Conservation (phyloP, 2,329 filamentous ascomycete species). For the Botrytis deweyae region DNA sequence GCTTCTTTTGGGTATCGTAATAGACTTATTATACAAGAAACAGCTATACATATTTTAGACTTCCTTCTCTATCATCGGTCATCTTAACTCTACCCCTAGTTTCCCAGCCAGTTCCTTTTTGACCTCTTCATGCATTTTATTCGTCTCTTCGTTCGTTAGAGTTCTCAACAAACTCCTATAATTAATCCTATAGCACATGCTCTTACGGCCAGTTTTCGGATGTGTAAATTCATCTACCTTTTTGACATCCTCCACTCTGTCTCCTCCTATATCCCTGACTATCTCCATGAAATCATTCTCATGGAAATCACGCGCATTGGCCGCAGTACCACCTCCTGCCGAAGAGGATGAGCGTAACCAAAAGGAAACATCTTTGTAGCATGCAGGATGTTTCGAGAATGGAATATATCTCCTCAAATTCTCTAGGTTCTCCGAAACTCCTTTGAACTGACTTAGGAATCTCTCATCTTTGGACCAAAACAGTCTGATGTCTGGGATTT, state of each 20-base stretch:
- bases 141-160: constrained; percentile 78
- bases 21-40: background rate
- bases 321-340: constrained; percentile 46
- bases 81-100: constrained; percentile 78
- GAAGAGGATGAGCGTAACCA: constrained; percentile 64
- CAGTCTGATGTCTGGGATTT: constrained; percentile 91
- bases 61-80: constrained; percentile 13
- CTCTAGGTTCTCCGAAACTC: constrained; percentile 53
- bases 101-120: constrained; percentile 62
- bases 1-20: constrained; percentile 7
- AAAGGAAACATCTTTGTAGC: constrained; percentile 91
- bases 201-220: constrained; percentile 78
- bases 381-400: constrained; percentile 88
- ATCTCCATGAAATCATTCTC: constrained; percentile 98
- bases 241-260: constrained; percentile 82
- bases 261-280: constrained; percentile 77
- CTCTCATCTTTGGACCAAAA: constrained; percentile 89
- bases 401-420: constrained; percentile 67
- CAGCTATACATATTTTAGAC: background rate
- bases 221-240: constrained; percentile 86
- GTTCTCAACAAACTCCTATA: constrained; percentile 92
- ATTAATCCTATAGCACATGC: constrained; percentile 88
- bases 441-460: constrained; percentile 82
- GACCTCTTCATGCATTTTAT: constrained; percentile 71
- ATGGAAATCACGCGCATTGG: constrained; percentile 62